Evolutionary conservation across 116 monocot genomes (phyloP).

Genomic region (Posidonia oceanica): DNA sequence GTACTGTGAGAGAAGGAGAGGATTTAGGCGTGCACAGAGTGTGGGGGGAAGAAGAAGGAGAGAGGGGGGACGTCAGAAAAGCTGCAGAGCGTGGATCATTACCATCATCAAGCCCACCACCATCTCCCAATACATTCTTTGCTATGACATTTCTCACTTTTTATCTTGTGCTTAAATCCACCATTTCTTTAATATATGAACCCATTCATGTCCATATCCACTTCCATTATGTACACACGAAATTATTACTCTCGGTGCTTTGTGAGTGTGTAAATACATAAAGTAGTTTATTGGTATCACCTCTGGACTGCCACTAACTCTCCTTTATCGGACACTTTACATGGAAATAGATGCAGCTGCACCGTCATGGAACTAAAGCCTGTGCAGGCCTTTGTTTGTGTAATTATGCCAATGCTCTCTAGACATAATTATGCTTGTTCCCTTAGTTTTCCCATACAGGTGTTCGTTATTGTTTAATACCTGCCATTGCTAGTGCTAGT

Average conservation of each 20-base stretch:
- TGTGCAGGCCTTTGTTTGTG: not conserved
- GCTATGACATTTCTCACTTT: not conserved
- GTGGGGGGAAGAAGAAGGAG: not conserved
- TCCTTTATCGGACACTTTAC: conserved; percentile 3
- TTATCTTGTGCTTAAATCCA: not conserved
- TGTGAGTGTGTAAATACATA: not conserved
- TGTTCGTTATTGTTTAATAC: not conserved
- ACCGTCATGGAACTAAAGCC: conserved; percentile 4
- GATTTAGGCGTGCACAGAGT: conserved; percentile 4
- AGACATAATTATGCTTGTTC: not conserved
- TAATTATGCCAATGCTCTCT: not conserved
- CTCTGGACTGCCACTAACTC: conserved; percentile 2
- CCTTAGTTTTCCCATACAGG: not conserved
- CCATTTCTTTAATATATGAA: not conserved
- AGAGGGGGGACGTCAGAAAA: conserved; percentile 6
- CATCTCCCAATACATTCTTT: conserved; percentile 6
- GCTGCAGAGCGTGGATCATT: conserved; percentile 17
- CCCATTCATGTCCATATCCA: not conserved
- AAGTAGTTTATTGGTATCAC: not conserved
- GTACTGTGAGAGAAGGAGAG: not conserved
- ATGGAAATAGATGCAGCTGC: conserved; percentile 2
- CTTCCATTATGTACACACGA: not conserved
- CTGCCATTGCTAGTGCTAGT: not conserved
- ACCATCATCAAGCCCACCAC: conserved; percentile 17
- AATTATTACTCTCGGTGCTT: not conserved